These are phyloP conservation scores for Madurella mycetomatis DNA, from an alignment of 2,329 filamentous ascomycete genomes.

Conservation along the genomic window DNA sequence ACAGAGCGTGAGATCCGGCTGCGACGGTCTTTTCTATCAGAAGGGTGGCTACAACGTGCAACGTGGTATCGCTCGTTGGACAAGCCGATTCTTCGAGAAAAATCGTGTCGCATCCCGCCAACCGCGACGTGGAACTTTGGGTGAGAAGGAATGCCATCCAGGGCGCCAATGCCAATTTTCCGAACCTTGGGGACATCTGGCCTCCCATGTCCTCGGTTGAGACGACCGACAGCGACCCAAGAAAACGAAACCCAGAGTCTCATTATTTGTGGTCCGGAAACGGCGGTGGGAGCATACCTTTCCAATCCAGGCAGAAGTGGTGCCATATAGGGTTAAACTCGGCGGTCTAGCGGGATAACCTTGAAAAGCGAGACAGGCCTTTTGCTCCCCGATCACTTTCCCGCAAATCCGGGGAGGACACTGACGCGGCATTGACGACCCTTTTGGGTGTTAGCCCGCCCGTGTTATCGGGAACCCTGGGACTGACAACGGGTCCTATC, in stretches of 20 bases:
- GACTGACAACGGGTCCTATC: slow-evolving; percentile 18
- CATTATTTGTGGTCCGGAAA: slow-evolving; percentile 12
- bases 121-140: too few relatives aligned
- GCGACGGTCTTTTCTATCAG: too few relatives aligned
- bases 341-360: slow-evolving; percentile 9
- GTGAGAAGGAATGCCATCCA: not conserved
- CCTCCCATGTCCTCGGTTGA: slow-evolving; percentile 11
- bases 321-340: slow-evolving; percentile 12
- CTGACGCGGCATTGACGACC: slow-evolving; percentile 16
- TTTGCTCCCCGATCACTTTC: slow-evolving; percentile 6
- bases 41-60: too few relatives aligned
- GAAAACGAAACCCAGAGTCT: slow-evolving; percentile 8
- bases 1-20: too few relatives aligned
- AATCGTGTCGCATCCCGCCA: too few relatives aligned
- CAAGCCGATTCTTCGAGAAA: too few relatives aligned
- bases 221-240: slow-evolving; percentile 5
- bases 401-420: slow-evolving; percentile 23
- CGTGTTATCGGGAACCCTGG: slow-evolving; percentile 18
- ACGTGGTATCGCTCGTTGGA: too few relatives aligned
- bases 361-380: not conserved
- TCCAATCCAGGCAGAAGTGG: not conserved
- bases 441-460: slow-evolving; percentile 13
- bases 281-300: slow-evolving; percentile 11
- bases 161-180: not conserved
- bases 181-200: slow-evolving; percentile 2